These are phyloP conservation scores for Leccinellum albellum DNA, from an alignment of 768 basidiomycete genomes.

Conservation along the genomic window DNA sequence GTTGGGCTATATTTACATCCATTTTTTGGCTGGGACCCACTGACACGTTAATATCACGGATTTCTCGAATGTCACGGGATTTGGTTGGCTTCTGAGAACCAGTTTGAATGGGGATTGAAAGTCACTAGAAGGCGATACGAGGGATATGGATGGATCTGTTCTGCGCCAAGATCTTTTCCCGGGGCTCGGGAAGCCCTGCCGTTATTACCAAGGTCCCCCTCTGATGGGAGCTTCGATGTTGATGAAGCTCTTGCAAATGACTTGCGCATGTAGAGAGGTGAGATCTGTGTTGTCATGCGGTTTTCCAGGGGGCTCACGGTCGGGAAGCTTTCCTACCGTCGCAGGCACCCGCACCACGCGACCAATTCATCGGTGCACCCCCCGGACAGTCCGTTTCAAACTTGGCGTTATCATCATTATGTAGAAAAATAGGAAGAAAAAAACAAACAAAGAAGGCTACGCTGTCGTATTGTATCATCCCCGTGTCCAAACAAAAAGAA, in stretches of 20 bases:
- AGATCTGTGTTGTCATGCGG: constrained; percentile 7
- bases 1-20: background rate
- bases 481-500: constrained; percentile 15
- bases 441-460: constrained; percentile 17
- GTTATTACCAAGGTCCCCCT: background rate
- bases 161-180: background rate
- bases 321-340: background rate
- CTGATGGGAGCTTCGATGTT: constrained; percentile 1
- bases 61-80: background rate
- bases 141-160: background rate
- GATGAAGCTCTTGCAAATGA: background rate
- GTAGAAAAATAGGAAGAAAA: background rate
- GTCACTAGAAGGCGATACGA: background rate
- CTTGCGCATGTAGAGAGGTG: constrained; percentile 20
- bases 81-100: background rate
- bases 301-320: background rate
- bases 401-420: constrained; percentile 26
- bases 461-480: constrained; percentile 30
- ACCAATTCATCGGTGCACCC: background rate
- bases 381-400: constrained; percentile 21
- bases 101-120: constrained; percentile 15
- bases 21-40: constrained; percentile 1
- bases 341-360: constrained; percentile 15
- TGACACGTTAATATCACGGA: constrained; percentile 4
- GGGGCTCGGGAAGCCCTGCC: background rate